These are phyloP conservation scores for Gossypioides kirkii DNA, from an alignment of 345 rosid genomes.

Conservation along the genomic window DNA sequence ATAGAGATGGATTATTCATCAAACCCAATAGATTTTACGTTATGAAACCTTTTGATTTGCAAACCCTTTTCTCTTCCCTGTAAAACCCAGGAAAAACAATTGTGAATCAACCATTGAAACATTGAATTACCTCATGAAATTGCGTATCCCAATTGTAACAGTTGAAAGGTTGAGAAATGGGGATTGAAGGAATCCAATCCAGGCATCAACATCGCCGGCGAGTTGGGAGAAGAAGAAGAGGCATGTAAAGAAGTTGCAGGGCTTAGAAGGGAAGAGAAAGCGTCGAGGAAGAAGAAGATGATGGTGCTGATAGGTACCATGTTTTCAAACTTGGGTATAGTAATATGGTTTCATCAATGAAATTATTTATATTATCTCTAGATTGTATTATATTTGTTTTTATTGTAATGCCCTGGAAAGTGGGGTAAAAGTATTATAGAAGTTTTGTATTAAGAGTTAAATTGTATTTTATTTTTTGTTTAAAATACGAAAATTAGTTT, in stretches of 20 bases:
- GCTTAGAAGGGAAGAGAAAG: background rate
- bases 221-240: background rate
- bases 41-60: background rate
- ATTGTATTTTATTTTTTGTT: too few relatives aligned
- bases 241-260: background rate
- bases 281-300: constrained; percentile 13
- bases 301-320: constrained; percentile 10
- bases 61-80: background rate
- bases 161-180: background rate
- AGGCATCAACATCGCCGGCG: background rate
- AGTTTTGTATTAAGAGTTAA: too few relatives aligned
- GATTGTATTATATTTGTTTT: too few relatives aligned
- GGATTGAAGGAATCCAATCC: background rate
- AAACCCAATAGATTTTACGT: background rate
- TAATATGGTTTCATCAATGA: too few relatives aligned
- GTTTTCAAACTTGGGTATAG: background rate
- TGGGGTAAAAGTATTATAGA: too few relatives aligned
- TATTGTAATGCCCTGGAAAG: too few relatives aligned
- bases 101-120: background rate
- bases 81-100: background rate
- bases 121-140: background rate
- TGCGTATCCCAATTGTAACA: background rate
- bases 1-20: too few relatives aligned
- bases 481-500: too few relatives aligned
- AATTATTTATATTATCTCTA: too few relatives aligned